Base-by-base conservation (phyloP, 2,329 filamentous ascomycete genomes). In the Paecilomyces fulvus region DNA sequence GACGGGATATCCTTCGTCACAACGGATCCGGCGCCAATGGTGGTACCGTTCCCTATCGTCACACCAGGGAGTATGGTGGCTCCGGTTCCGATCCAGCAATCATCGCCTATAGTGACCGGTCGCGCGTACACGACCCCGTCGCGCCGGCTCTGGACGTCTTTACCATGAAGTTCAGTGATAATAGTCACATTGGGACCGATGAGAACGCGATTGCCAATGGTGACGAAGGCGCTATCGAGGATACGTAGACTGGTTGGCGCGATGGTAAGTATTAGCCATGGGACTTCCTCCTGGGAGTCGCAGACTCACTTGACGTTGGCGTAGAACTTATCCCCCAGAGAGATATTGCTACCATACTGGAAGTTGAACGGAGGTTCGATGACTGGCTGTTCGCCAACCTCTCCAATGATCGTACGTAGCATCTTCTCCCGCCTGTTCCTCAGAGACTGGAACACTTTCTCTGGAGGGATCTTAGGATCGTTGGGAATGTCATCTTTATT, bases 311-410 rank as follows among this genome's bases (percentile, higher is more conserved):
- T 61, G 51, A 58, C 58, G 31, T 61, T 64, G 31, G 81, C 77
- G 62, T 85, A 87, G 65, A 86, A 84, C 9, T 76, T 71, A 51
- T 82, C 73, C 9, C 85, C 84, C 0, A 87, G 71, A 5, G 71
- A 75, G 57, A 86, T 80, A 63, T 87, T 87, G 69, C 80, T 84
- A 3, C 84, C 85, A 58, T 87, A 87, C 65, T 87, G 83, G 33
- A 86, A 75, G 54, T 74, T 74, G 55, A 87, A 73, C 0, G 84
- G 83, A 0, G 84, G 80, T 65, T 87, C 84, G 54, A 87, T 78
- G 62, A 79, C 56, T 11, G 55, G 54, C 6, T 31, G 30, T 25
- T 54, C 43, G 6, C 59, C 58, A n/a, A 60, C 30, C 43, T 30
- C 30, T 7, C 60, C 60, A 12, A 62, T 33, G 20, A 61, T 57